These are phyloP conservation scores for Erodium moschatum DNA, from an alignment of 441 rosid genomes.

Conservation along the genomic window DNA sequence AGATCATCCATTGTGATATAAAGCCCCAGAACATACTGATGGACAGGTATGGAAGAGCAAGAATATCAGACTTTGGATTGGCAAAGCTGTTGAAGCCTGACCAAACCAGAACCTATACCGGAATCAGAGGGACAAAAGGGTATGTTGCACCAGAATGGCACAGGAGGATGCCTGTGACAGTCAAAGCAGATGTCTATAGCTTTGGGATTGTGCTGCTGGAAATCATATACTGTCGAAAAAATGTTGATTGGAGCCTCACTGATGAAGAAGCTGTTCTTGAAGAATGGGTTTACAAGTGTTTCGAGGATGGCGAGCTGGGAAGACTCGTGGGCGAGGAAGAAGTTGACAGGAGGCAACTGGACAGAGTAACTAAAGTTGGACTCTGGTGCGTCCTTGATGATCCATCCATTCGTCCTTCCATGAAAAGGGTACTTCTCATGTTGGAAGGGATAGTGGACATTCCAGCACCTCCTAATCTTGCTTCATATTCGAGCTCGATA, in stretches of 20 bases:
- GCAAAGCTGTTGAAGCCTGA: constrained; percentile 29
- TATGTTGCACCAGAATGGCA: constrained; percentile 34
- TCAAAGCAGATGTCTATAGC: constrained; percentile 31
- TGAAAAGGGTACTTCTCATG: constrained; percentile 27
- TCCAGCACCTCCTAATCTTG: constrained; percentile 23
- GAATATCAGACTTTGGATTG: constrained; percentile 29
- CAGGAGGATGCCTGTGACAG: constrained; percentile 18
- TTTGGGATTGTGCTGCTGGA: constrained; percentile 30
- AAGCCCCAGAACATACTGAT: constrained; percentile 32
- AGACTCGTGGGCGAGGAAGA: constrained; percentile 21
- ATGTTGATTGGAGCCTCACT: constrained; percentile 11
- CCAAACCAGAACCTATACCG: constrained; percentile 25
- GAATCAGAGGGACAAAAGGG: constrained; percentile 22
- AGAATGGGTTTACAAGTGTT: constrained; percentile 23
- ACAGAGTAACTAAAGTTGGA: constrained; percentile 20
- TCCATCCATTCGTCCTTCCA: constrained; percentile 26
- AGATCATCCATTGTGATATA: constrained; percentile 32
- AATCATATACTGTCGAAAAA: constrained; percentile 25
- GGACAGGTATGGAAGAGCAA: constrained; percentile 18
- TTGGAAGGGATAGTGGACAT: constrained; percentile 30
- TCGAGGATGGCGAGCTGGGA: not conserved
- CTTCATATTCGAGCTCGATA: not conserved
- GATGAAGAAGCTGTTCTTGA: constrained; percentile 20
- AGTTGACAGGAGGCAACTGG: constrained; percentile 18
- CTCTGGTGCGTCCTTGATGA: constrained; percentile 32